These are phyloP conservation scores for Mangifera indica DNA, from an alignment of 345 rosid genomes.

Conservation along the genomic window DNA sequence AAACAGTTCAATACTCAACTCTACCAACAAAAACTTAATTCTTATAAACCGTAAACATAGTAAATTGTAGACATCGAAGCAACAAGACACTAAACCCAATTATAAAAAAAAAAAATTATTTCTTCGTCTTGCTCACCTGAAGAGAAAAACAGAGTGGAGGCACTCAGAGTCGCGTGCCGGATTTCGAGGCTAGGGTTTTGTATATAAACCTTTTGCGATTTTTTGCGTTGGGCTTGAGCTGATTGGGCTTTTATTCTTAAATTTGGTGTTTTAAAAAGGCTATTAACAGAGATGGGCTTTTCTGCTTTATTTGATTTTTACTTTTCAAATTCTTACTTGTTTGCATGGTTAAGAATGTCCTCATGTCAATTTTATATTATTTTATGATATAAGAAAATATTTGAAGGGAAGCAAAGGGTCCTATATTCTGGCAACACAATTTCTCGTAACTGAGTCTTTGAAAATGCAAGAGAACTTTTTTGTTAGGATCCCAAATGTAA, in stretches of 20 bases:
- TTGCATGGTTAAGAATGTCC: too few species aligned
- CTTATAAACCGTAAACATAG: neutral
- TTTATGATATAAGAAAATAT: too few species aligned
- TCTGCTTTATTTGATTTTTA: too few species aligned
- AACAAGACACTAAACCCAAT: neutral
- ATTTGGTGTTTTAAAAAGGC: too few species aligned
- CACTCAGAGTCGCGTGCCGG: neutral
- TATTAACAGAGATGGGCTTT: too few species aligned
- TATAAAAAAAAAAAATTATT: neutral
- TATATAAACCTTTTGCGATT: neutral
- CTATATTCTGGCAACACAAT: too few species aligned
- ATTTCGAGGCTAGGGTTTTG: neutral
- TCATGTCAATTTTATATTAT: too few species aligned
- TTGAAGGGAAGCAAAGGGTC: too few species aligned
- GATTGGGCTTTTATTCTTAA: neutral
- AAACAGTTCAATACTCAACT: neutral
- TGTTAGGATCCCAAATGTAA: too few species aligned
- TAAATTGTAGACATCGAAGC: neutral
- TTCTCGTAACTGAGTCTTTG: too few species aligned
- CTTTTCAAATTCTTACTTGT: too few species aligned
- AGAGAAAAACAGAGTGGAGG: neutral
- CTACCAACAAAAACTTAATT: neutral
- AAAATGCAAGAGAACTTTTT: too few species aligned
- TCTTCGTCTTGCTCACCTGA: neutral
- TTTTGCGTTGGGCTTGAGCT: neutral